Conservation (phyloP, 305 asterid genomes). For the Ruellia speciosa region DNA sequence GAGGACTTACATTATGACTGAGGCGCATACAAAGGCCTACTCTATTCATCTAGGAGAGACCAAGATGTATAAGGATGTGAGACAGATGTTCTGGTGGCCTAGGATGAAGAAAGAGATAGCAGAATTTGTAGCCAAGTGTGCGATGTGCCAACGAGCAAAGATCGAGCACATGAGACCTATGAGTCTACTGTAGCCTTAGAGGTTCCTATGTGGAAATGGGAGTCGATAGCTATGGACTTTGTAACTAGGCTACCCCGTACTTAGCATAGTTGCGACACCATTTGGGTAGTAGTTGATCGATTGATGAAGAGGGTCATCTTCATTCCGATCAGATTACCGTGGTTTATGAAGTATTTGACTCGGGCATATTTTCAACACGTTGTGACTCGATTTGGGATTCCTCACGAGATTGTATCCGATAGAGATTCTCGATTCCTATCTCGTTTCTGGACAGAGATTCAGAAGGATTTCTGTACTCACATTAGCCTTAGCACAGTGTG, state of each 20-base stretch:
- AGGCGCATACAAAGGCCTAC: background rate
- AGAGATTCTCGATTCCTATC: slow-evolving; percentile 4
- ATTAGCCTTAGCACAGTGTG: background rate
- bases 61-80: too few species aligned
- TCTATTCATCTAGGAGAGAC: background rate
- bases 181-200: background rate
- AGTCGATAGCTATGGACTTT: too few species aligned
- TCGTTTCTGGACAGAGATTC: background rate
- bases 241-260: too few species aligned
- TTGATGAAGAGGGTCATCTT: too few species aligned
- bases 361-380: background rate
- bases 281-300: background rate
- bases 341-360: background rate
- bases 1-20: background rate
- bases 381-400: too few species aligned
- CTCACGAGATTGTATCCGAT: too few species aligned
- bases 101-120: background rate
- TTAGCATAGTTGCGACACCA: too few species aligned
- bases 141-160: background rate
- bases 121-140: background rate
- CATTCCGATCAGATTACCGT: background rate
- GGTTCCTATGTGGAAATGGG: too few species aligned
- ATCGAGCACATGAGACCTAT: background rate
- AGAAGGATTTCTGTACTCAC: background rate
- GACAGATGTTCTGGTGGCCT: too few species aligned